A percentile compares a stretch with the other conserved stretches of the same genome.
phyloP scores from a whole-genome alignment of 805 yeast species.

The Candida insectalens region DNA sequence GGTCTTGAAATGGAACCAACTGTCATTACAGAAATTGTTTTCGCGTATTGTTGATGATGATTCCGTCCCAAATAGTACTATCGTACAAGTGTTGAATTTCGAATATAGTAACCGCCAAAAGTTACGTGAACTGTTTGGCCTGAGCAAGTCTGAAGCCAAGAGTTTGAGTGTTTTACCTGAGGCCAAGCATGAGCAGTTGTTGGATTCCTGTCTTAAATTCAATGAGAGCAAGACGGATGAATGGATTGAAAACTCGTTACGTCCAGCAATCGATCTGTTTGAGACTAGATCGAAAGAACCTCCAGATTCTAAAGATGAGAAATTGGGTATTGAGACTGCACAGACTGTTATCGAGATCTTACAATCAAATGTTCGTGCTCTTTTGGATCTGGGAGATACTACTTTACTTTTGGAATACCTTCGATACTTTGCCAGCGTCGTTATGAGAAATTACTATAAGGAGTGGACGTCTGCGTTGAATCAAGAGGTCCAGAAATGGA shows the following conservation, averaged over 20 bases:
- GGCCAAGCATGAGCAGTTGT: slow-evolving; percentile 58
- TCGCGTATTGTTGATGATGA: slow-evolving; percentile 41
- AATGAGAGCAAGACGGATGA: slow-evolving; percentile 68
- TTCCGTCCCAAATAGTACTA: slow-evolving; percentile 62
- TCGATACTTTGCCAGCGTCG: slow-evolving; percentile 13
- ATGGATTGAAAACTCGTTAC: slow-evolving; percentile 57
- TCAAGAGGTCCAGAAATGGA: slow-evolving; percentile 10
- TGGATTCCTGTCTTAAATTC: slow-evolving; percentile 70
- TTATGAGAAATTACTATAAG: slow-evolving; percentile 13
- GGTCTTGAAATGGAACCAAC: slow-evolving; percentile 58
- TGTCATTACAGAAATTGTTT: slow-evolving; percentile 50
- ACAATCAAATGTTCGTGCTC: slow-evolving; percentile 22
- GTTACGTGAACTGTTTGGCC: slow-evolving; percentile 39
- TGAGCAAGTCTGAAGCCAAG: slow-evolving; percentile 34
- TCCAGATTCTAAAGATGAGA: slow-evolving; percentile 16
- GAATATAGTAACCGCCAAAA: slow-evolving; percentile 58
- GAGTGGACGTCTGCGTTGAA: slow-evolving; percentile 13
- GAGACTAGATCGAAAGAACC: slow-evolving; percentile 63
- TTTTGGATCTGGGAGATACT: slow-evolving; percentile 28
- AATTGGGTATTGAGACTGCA: slow-evolving; percentile 21
- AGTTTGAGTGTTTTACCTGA: slow-evolving; percentile 44
- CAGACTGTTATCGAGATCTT: slow-evolving; percentile 16
- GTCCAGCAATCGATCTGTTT: slow-evolving; percentile 38
- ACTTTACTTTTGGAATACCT: slow-evolving; percentile 18
- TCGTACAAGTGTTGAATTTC: slow-evolving; percentile 66